A percentile compares a stretch with the other conserved stretches of the same genome.
These are phyloP conservation scores for Mallotus repandus DNA, from an alignment of 441 rosid genomes.

Conservation along the genomic window DNA sequence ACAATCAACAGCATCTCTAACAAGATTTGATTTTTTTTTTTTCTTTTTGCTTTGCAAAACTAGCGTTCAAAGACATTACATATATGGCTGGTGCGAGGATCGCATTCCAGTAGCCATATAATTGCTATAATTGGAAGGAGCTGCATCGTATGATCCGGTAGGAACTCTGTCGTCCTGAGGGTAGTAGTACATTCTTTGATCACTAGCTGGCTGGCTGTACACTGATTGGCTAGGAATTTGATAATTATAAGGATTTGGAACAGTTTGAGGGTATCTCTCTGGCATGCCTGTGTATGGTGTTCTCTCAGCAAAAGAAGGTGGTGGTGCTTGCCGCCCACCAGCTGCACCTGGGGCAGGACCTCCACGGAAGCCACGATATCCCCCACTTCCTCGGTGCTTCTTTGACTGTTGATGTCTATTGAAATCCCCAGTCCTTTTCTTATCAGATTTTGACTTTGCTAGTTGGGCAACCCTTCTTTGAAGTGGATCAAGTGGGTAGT, in stretches of 20 bases:
- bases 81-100: conserved; percentile 40
- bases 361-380: conserved; percentile 51
- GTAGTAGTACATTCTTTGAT: conserved; percentile 46
- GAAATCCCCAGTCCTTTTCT: conserved; percentile 63
- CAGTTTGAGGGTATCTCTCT: conserved; percentile 39
- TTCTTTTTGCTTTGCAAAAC: neutral
- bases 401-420: conserved; percentile 71
- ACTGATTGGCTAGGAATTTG: conserved; percentile 40
- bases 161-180: conserved; percentile 35
- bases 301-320: conserved; percentile 34
- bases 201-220: conserved; percentile 39
- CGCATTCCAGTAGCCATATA: conserved; percentile 36
- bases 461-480: conserved; percentile 58
- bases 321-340: conserved; percentile 34
- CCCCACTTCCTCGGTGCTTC: conserved; percentile 60
- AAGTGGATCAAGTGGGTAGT: conserved; percentile 66
- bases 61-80: conserved; percentile 23
- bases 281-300: conserved; percentile 31
- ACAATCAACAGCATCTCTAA: conserved; percentile 5
- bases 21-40: neutral
- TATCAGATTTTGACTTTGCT: conserved; percentile 82
- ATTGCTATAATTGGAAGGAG: conserved; percentile 33
- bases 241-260: conserved; percentile 36
- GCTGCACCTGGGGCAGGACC: conserved; percentile 28
- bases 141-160: conserved; percentile 28